Evolutionary conservation across 805 yeast genomes (phyloP).

Genomic region (Saturnispora sekii): DNA sequence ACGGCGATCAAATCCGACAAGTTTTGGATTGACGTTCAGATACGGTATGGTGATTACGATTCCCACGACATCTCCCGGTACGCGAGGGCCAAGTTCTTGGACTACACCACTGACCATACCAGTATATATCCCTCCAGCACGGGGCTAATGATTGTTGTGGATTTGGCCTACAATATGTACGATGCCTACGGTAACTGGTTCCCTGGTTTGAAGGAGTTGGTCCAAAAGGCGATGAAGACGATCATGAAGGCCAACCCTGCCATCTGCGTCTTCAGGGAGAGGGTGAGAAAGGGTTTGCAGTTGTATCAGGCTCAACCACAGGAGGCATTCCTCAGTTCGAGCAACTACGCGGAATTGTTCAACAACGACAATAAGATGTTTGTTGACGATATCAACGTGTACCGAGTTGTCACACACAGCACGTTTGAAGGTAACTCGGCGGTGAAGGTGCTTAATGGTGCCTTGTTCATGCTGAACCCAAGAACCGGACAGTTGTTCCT

Average conservation of each 20-base stretch:
- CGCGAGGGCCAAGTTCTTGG: conserved; percentile 85
- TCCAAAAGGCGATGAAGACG: conserved; percentile 87
- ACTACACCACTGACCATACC: conserved; percentile 80
- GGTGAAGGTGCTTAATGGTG: conserved; percentile 90
- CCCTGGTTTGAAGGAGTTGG: conserved; percentile 81
- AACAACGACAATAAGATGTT: conserved; percentile 75
- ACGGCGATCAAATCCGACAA: conserved; percentile 52
- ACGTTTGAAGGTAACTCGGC: conserved; percentile 90
- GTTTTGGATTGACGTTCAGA: conserved; percentile 92
- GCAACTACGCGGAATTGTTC: conserved; percentile 84
- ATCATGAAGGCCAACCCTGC: conserved; percentile 96
- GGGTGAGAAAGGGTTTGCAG: conserved; percentile 89
- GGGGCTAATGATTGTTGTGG: conserved; percentile 84
- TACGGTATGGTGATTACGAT: conserved; percentile 95
- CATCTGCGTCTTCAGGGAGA: conserved; percentile 78
- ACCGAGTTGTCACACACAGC: conserved; percentile 82
- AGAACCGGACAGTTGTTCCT: conserved; percentile 82
- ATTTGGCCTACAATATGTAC: conserved; percentile 89
- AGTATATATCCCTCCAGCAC: conserved; percentile 89
- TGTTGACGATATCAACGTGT: conserved; percentile 90
- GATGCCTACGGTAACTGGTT: conserved; percentile 98
- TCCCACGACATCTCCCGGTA: conserved; percentile 94
- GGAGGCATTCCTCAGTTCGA: conserved; percentile 81
- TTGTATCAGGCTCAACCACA: conserved; percentile 89
- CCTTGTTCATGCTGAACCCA: conserved; percentile 82